Conservation (phyloP, 805 yeast species). For the Millerozyma miso region DNA sequence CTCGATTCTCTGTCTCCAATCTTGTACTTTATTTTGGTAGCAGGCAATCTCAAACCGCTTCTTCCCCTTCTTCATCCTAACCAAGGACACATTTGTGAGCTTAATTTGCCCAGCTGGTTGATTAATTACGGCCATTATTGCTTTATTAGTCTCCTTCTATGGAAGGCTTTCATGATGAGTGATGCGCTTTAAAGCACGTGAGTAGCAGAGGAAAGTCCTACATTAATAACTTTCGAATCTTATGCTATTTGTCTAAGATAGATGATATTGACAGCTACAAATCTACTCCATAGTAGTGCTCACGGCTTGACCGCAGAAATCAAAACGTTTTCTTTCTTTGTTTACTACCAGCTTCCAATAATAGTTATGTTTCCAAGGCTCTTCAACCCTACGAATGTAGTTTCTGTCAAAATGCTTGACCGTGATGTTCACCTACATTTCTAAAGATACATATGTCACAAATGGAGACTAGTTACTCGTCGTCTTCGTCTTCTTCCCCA, state of each 20-base stretch:
- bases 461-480: slow-evolving; percentile 1
- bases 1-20: slow-evolving; percentile 83
- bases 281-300: not conserved
- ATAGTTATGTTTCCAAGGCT: not conserved
- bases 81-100: slow-evolving; percentile 90
- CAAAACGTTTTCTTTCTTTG: not conserved
- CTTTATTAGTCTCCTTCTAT: not conserved
- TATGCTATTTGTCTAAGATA: not conserved
- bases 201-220: not conserved
- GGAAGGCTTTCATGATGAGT: not conserved
- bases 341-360: not conserved
- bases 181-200: slow-evolving; percentile 1
- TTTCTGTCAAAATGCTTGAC: not conserved
- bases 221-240: not conserved
- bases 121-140: slow-evolving; percentile 49
- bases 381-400: not conserved
- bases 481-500: slow-evolving; percentile 53
- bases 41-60: slow-evolving; percentile 94
- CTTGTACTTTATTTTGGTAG: slow-evolving; percentile 95
- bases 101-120: slow-evolving; percentile 89
- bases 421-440: not conserved
- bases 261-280: not conserved
- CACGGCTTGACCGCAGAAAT: not conserved
- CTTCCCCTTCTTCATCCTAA: slow-evolving; percentile 85
- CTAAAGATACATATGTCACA: not conserved